Evolutionary conservation across 805 yeast species (phyloP).

Genomic region (Barnettozyma wickerhamii): DNA sequence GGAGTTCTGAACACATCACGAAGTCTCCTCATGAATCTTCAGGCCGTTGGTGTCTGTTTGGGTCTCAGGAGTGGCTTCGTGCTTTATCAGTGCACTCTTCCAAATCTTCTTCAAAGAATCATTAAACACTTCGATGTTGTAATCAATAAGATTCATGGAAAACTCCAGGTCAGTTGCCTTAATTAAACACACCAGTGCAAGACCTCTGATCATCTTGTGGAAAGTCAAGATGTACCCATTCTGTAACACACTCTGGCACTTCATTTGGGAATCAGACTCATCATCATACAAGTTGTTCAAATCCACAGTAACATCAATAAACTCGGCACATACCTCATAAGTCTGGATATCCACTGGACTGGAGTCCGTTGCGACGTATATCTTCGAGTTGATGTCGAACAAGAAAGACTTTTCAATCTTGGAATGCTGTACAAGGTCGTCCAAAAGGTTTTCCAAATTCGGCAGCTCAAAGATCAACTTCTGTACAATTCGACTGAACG

Average conservation of each 20-base stretch:
- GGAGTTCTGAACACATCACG: no score
- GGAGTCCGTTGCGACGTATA: slow-evolving; percentile 94
- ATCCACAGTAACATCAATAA: slow-evolving; percentile 91
- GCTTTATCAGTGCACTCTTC: slow-evolving; percentile 35
- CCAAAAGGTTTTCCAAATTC: slow-evolving; percentile 81
- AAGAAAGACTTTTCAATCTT: slow-evolving; percentile 90
- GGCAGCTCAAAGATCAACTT: slow-evolving; percentile 87
- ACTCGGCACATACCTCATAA: slow-evolving; percentile 95
- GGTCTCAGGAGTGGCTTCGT: no score
- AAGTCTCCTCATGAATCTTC: not conserved
- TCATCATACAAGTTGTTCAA: slow-evolving; percentile 66
- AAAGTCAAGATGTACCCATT: slow-evolving; percentile 83
- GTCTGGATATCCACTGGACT: slow-evolving; percentile 94
- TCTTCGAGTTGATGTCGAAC: slow-evolving; percentile 88
- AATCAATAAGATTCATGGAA: slow-evolving; percentile 70
- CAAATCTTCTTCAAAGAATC: slow-evolving; percentile 66
- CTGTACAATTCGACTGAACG: slow-evolving; percentile 89
- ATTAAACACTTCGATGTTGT: slow-evolving; percentile 79
- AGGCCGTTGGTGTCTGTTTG: no score
- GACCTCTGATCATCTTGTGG: slow-evolving; percentile 88
- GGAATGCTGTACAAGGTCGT: slow-evolving; percentile 81
- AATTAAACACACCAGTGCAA: slow-evolving; percentile 85
- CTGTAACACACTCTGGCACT: slow-evolving; percentile 70
- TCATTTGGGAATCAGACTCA: slow-evolving; percentile 34
- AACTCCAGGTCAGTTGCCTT: slow-evolving; percentile 44